phyloP scores from a whole-genome alignment of 768 basidiomycete species.

The Kwoniella bestiolae region DNA sequence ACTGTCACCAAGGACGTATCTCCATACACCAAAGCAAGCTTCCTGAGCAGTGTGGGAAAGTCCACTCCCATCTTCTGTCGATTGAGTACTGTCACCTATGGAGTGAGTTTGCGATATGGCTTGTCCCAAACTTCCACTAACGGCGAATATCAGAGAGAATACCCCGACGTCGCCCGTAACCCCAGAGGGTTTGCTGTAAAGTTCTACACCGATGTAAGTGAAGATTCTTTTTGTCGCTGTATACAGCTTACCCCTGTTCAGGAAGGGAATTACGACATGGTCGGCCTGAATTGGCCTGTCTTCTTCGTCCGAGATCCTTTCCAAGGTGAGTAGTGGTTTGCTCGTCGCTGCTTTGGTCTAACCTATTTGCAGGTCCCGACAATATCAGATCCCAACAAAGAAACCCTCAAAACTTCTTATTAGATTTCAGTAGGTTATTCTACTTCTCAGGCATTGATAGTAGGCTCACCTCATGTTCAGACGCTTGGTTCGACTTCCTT shows the following conservation, averaged over 20 bases:
- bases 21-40: conserved; percentile 50
- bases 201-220: conserved; percentile 34
- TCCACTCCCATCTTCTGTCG: conserved; percentile 45
- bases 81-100: conserved; percentile 53
- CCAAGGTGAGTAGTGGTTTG: conserved; percentile 9
- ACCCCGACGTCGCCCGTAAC: conserved; percentile 40
- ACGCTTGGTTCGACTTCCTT: conserved; percentile 56
- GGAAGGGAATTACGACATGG: conserved; percentile 39
- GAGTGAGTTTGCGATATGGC: conserved; percentile 23
- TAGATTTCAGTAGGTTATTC: conserved; percentile 43
- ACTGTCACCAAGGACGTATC: conserved; percentile 51
- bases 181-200: conserved; percentile 40
- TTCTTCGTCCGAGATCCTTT: conserved; percentile 49
- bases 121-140: not conserved
- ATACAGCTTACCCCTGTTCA: not conserved
- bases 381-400: conserved; percentile 53
- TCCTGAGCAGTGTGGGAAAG: conserved; percentile 44
- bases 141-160: conserved; percentile 27
- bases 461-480: not conserved
- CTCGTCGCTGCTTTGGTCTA: no score
- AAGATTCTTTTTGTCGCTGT: not conserved
- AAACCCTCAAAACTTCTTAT: conserved; percentile 51
- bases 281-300: conserved; percentile 37
- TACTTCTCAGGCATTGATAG: no score
- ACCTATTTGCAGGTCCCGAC: conserved; percentile 32